Evolutionary conservation across 1,284 basidiomycete species (phyloP), one percentile per base, ranked within the genome.

Genomic region (Peniophora sp.): DNA sequence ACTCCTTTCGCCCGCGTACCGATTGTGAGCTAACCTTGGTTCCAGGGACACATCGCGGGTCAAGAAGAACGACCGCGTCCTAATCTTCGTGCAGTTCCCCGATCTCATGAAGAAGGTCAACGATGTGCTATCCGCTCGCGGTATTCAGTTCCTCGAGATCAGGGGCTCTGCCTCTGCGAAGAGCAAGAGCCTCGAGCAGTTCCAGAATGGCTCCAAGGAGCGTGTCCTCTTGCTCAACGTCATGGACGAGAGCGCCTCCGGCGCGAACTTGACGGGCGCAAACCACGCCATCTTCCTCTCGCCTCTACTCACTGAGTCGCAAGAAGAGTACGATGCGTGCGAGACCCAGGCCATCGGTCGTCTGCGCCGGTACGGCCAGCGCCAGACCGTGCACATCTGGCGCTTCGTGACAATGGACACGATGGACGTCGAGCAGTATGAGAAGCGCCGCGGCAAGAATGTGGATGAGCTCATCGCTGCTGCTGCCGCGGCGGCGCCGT

Each of bases 231-330:
- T 97, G 50, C 73, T 97, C 53, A 92, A 92, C 60, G 88, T 96
- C 55, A 93, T 90, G 77, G 92, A 96, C 66, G 92, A 96, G 63
- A 92, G 88, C 53, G 93, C 94, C 2, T 92, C 92, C 47, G 94
- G 94, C 47, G 85, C 91, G 56, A 97, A 97, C 64, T 68, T 97
- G 60, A 97, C 94, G 1, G 85, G 81, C 17, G 94, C 95, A 14
- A 97, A 95, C 69, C 92, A 96, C 61, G 94, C 92, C 34, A 88
- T 97, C 63, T 97, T 97, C 76, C 73, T 97, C 48, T 94, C 91
- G 3, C 94, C 94, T 2, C 74, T 97, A 32, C 82, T 95, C 18
- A 80, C 91, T 17, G 73, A 78, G 24, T 76, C 83, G 20, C 78
- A 86, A 67, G 88, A 88, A 65, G 88, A 88, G 51, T 96, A 95